A percentile compares a stretch with the other conserved stretches of the same genome.
phyloP scores from a whole-genome alignment of 2,329 filamentous ascomycete genomes.

The Talaromyces sp. region DNA sequence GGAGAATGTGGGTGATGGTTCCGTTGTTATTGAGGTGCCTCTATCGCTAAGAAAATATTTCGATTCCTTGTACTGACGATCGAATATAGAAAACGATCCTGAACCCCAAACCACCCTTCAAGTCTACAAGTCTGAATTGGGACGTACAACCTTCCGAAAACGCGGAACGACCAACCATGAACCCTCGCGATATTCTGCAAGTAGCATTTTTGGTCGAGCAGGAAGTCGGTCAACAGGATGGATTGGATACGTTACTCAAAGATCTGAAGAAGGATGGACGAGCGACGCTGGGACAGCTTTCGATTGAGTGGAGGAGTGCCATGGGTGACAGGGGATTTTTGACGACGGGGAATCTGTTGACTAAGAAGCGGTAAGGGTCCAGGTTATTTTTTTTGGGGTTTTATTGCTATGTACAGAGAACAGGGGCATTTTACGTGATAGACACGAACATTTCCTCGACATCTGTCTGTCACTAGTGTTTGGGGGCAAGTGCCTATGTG shows the following conservation, averaged over 20 bases:
- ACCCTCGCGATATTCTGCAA: conserved; percentile 63
- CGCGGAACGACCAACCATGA: conserved; percentile 50
- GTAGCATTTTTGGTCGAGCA: conserved; percentile 63
- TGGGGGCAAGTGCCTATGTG: too few species aligned
- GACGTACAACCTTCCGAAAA: conserved; percentile 43
- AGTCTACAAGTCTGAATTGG: conserved; percentile 56
- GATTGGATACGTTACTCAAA: conserved; percentile 52
- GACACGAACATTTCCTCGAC: too few species aligned
- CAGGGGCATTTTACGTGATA: too few species aligned
- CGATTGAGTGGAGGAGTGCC: conserved; percentile 81
- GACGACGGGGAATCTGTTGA: conserved; percentile 75
- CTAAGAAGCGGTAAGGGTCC: conserved; percentile 36
- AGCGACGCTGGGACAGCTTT: conserved; percentile 73
- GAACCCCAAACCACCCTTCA: conserved; percentile 55
- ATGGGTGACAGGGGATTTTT: conserved; percentile 89
- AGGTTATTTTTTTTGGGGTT: neutral
- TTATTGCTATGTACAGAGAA: too few species aligned
- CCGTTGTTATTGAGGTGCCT: conserved; percentile 70
- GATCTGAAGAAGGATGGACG: conserved; percentile 52
- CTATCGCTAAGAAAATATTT: neutral
- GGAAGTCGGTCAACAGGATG: conserved; percentile 47
- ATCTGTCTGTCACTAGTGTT: too few species aligned
- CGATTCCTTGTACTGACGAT: conserved; percentile 15
- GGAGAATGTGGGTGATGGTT: conserved; percentile 86
- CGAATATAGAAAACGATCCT: conserved; percentile 46